phyloP scores from a whole-genome alignment of 108 stramenopile species.

The Chaetoceros muelleri region DNA sequence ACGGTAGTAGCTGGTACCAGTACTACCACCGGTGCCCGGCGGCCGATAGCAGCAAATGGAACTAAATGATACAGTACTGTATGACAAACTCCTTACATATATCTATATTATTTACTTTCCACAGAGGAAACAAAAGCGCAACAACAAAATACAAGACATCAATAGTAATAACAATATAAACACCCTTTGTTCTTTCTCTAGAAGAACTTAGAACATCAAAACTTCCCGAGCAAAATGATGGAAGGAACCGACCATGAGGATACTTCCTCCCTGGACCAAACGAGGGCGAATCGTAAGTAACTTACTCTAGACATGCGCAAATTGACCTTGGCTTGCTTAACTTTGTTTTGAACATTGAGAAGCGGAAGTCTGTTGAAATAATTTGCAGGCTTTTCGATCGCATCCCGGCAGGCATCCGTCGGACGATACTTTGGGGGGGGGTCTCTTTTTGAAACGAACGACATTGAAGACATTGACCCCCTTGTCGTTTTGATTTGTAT shows the following conservation, averaged over 20 bases:
- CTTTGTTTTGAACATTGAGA: slow-evolving; percentile 1
- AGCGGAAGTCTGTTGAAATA: slow-evolving; percentile 2
- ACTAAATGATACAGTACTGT: no score
- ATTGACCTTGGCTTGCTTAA: slow-evolving; percentile 1
- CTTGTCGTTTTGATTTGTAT: not conserved
- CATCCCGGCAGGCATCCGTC: not conserved
- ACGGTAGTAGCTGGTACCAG: no score
- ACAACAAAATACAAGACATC: no score
- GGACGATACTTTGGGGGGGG: not conserved
- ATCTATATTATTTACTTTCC: no score
- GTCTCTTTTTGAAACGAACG: not conserved
- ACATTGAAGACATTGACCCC: not conserved
- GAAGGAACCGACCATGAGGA: slow-evolving; percentile 37
- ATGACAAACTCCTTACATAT: no score
- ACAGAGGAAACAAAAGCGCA: no score
- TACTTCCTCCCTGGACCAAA: slow-evolving; percentile 25
- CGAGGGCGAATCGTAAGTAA: slow-evolving; percentile 32
- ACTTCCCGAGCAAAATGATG: slow-evolving; percentile 60
- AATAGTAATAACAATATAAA: no score
- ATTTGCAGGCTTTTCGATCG: not conserved
- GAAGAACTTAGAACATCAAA: no score
- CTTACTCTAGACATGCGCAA: slow-evolving; percentile 2
- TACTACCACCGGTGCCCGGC: no score
- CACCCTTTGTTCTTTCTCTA: no score
- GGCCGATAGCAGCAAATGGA: no score